Conservation (phyloP, 345 rosid species). For the Mallotus nudiflorus region DNA sequence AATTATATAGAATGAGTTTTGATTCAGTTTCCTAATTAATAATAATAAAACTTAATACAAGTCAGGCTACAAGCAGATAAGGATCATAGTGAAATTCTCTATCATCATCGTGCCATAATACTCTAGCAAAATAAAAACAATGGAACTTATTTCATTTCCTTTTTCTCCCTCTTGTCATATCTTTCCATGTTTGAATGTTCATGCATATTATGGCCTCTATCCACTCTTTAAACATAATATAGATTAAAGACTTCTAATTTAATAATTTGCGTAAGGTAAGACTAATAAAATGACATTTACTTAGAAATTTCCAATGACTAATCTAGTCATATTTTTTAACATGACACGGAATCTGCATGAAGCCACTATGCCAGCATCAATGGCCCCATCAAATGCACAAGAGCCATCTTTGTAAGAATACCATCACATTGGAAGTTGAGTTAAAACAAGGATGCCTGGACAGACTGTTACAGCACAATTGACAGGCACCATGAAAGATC, state of each 20-base stretch:
- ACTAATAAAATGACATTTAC: conserved; percentile 13
- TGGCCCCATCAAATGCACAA: conserved; percentile 17
- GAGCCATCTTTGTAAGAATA: conserved; percentile 1
- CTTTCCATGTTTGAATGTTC: background rate
- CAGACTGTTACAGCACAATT: conserved; percentile 15
- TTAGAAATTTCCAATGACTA: conserved; percentile 26
- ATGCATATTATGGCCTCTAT: too few relatives aligned
- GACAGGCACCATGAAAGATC: background rate
- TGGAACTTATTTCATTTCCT: too few relatives aligned
- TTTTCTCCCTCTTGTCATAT: background rate
- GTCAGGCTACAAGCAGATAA: background rate
- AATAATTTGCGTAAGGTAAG: conserved; percentile 13
- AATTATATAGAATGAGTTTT: background rate
- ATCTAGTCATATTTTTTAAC: conserved; percentile 10
- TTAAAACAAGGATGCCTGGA: background rate
- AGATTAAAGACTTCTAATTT: background rate
- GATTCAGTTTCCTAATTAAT: background rate
- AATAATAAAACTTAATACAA: background rate
- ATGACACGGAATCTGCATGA: conserved; percentile 27
- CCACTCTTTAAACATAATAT: background rate
- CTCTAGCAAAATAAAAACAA: background rate
- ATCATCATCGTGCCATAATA: background rate
- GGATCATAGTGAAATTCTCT: background rate
- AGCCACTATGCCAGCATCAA: conserved; percentile 4
- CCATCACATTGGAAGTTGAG: background rate